These are phyloP conservation scores for Escallonia herrerae DNA, from an alignment of 129 eudicot species.

Conservation along the genomic window DNA sequence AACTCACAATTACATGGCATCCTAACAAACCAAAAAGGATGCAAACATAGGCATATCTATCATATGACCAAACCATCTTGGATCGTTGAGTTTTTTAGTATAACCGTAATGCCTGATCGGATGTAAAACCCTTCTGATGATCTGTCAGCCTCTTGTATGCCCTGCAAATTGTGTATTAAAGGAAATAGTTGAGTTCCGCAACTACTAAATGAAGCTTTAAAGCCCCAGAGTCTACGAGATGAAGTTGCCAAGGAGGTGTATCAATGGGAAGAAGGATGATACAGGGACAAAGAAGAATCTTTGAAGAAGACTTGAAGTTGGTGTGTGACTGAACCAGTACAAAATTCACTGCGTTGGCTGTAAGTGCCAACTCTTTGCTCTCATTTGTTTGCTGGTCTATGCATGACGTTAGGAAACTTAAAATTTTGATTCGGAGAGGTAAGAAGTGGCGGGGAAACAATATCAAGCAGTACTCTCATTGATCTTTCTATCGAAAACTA, in stretches of 20 bases:
- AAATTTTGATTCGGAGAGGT: background rate
- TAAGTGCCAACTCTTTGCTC: background rate
- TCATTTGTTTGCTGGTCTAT: background rate
- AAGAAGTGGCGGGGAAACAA: background rate
- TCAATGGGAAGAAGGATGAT: background rate
- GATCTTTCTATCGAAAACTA: background rate
- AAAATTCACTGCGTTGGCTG: background rate
- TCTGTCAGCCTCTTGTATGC: constrained; percentile 95
- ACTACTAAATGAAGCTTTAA: background rate
- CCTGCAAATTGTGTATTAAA: constrained; percentile 36
- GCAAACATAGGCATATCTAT: background rate
- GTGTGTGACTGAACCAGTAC: no score
- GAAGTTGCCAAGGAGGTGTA: no score
- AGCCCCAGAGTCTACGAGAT: background rate
- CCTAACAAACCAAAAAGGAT: constrained; percentile 2
- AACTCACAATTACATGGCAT: background rate
- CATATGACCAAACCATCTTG: constrained; percentile 79
- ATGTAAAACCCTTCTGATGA: constrained; percentile 92
- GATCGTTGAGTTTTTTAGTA: constrained; percentile 69
- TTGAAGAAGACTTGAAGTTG: background rate
- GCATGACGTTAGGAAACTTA: background rate
- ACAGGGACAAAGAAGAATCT: background rate
- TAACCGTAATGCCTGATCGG: constrained; percentile 77
- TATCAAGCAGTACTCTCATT: background rate
- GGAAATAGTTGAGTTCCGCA: background rate